A percentile compares a stretch with the other conserved stretches of the same genome.
Conservation (phyloP, 257 asterid species). For the Penstemon eatonii region DNA sequence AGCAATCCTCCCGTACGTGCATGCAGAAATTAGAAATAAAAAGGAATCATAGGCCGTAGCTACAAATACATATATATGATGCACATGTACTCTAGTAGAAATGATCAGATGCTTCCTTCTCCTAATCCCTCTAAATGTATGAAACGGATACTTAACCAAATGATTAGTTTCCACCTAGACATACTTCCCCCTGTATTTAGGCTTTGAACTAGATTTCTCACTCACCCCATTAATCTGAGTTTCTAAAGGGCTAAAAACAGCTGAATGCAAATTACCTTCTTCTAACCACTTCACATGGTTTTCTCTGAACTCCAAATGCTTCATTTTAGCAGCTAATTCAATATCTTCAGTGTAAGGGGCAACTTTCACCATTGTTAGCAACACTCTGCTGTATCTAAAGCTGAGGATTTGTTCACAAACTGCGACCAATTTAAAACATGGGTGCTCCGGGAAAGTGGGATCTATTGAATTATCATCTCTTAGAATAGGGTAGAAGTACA, state of each 20-base stretch:
- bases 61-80: not conserved
- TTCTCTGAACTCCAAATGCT: conserved; percentile 73
- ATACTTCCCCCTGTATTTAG: conserved; percentile 90
- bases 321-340: conserved; percentile 61
- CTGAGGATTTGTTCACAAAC: conserved; percentile 86
- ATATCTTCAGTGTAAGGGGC: conserved; percentile 69
- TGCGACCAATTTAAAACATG: conserved; percentile 72
- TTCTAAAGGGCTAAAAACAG: conserved; percentile 74
- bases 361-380: conserved; percentile 69
- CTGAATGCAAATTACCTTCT: conserved; percentile 95
- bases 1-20: too few species aligned
- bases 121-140: not conserved
- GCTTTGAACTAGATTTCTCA: conserved; percentile 62
- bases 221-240: conserved; percentile 36
- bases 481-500: conserved; percentile 85
- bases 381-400: conserved; percentile 81
- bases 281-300: conserved; percentile 94
- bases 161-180: conserved; percentile 44
- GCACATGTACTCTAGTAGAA: not conserved
- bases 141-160: not conserved
- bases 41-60: not conserved
- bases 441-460: conserved; percentile 83
- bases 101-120: not conserved
- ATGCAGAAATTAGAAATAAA: too few species aligned
- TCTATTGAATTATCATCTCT: conserved; percentile 64